Conservation (phyloP, 306 rosid genomes). For the Nissolia schottii region DNA sequence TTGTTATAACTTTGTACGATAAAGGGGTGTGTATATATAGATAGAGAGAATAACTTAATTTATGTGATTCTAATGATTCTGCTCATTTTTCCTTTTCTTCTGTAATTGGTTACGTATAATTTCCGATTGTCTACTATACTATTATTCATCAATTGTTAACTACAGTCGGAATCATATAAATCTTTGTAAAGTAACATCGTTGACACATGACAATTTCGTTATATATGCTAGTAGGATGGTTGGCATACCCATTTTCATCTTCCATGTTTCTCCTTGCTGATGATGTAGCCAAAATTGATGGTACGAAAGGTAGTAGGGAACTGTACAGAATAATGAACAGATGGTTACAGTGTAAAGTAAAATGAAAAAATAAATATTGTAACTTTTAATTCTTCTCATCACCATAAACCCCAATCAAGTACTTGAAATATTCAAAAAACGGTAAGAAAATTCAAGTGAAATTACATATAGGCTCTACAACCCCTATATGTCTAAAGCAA, state of each 20-base stretch:
- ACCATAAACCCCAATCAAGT: background rate
- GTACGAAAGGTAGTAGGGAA: background rate
- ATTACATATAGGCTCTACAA: no score
- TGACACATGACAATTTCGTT: background rate
- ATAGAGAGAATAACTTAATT: background rate
- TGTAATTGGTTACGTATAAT: background rate
- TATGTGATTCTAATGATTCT: background rate
- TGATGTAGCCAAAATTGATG: background rate
- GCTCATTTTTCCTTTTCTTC: background rate
- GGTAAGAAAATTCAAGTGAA: background rate
- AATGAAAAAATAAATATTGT: background rate
- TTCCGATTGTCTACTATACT: background rate
- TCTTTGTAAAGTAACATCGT: background rate
- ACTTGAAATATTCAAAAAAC: background rate
- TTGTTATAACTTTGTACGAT: slow-evolving; percentile 5
- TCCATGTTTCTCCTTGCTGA: background rate
- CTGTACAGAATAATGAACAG: background rate
- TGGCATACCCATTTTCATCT: background rate
- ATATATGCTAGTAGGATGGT: background rate
- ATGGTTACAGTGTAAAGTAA: background rate
- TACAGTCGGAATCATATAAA: background rate
- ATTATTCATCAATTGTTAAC: background rate
- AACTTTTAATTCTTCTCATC: background rate
- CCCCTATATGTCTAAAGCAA: background rate
- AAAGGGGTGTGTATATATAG: background rate